phyloP scores from a whole-genome alignment of 2,329 filamentous ascomycete species.

The Xylaria multiplex region DNA sequence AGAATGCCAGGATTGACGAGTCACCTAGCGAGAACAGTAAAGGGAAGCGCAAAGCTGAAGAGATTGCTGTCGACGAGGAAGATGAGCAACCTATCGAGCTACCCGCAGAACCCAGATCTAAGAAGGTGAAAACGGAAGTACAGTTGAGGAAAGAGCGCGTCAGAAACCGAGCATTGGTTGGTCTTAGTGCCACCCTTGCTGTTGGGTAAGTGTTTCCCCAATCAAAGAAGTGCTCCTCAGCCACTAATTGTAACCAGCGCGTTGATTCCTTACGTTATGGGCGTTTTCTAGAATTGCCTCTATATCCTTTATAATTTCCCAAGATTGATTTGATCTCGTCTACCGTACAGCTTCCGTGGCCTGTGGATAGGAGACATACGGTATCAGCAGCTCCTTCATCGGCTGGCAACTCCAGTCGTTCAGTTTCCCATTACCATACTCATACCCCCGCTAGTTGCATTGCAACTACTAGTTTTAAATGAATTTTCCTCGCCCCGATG shows the following conservation, averaged over 20 bases:
- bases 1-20: constrained; percentile 47
- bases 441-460: constrained; percentile 35
- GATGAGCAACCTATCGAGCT: constrained; percentile 61
- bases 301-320: constrained; percentile 18
- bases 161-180: constrained; percentile 84
- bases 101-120: constrained; percentile 64
- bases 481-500: constrained; percentile 24
- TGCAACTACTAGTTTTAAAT: constrained; percentile 31
- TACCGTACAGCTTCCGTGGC: constrained; percentile 9
- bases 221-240: not conserved
- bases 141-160: constrained; percentile 88
- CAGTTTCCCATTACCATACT: constrained; percentile 33
- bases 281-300: constrained; percentile 54
- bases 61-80: constrained; percentile 74
- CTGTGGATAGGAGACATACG: constrained; percentile 12
- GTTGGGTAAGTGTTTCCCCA: constrained; percentile 78
- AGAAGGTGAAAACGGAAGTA: constrained; percentile 83
- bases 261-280: constrained; percentile 63
- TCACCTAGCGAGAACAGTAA: constrained; percentile 58
- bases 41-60: constrained; percentile 78
- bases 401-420: constrained; percentile 23
- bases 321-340: constrained; percentile 32
- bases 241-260: constrained; percentile 47
- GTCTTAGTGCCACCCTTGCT: constrained; percentile 85
- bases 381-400: constrained; percentile 18